Conservation (phyloP, 306 rosid species). For the Prunus mongolica region DNA sequence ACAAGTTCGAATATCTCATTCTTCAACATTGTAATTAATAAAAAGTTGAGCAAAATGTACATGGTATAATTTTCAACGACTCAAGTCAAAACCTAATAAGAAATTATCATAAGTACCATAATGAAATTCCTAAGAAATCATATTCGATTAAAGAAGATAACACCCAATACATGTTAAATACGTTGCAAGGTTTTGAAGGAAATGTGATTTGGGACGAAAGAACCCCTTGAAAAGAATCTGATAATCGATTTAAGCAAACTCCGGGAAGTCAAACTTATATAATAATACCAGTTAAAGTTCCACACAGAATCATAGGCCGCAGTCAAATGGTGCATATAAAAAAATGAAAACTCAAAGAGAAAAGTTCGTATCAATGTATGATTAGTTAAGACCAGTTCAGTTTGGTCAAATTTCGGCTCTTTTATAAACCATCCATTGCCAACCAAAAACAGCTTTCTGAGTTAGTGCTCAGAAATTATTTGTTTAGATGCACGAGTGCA, state of each 20-base stretch:
- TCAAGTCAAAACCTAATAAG: neutral
- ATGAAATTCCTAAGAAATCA: neutral
- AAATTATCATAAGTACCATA: neutral
- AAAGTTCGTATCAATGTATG: neutral
- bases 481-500: slow-evolving; percentile 3
- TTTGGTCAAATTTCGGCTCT: slow-evolving; percentile 6
- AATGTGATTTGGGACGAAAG: too few relatives aligned
- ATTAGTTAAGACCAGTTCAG: neutral
- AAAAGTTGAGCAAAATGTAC: neutral
- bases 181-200: neutral
- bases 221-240: neutral
- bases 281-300: neutral
- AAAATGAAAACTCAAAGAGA: neutral
- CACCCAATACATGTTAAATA: too few relatives aligned
- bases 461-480: neutral
- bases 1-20: neutral
- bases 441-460: neutral
- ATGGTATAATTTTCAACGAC: neutral
- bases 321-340: neutral
- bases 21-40: neutral
- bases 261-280: neutral
- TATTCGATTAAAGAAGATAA: too few relatives aligned
- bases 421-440: slow-evolving; percentile 1
- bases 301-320: neutral
- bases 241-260: neutral